A percentile compares a stretch with the other conserved stretches of the same genome.
Evolutionary conservation across 768 basidiomycete species (phyloP).

Genomic region (Leccinellum luteum): DNA sequence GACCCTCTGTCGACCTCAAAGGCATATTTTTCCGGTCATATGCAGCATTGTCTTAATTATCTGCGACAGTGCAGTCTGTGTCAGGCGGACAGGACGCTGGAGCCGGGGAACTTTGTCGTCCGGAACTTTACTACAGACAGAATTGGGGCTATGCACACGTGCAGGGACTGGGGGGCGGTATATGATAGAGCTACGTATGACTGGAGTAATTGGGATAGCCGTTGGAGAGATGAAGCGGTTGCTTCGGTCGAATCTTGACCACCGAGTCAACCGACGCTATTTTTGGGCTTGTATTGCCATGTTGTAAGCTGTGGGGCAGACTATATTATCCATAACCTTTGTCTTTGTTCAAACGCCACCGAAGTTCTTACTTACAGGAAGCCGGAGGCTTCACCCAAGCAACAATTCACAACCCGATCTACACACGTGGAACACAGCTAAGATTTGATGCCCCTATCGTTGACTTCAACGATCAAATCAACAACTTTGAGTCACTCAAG

Average conservation of each 20-base stretch:
- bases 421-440: no score
- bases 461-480: no score
- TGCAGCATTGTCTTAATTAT: background rate
- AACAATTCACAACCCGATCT: no score
- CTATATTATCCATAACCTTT: no score
- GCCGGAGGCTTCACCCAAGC: no score
- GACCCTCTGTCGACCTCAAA: background rate
- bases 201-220: background rate
- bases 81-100: background rate
- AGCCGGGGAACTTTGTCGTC: background rate
- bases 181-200: background rate
- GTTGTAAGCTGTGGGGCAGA: no score
- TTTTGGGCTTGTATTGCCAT: background rate
- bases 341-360: no score
- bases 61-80: background rate
- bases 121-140: background rate
- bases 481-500: no score
- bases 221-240: background rate
- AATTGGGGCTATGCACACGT: background rate
- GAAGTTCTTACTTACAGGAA: no score
- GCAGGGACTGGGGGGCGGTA: background rate
- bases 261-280: background rate
- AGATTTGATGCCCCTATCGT: no score
- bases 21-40: background rate
- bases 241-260: background rate